These are phyloP conservation scores for Suhomyces kunorum DNA, from an alignment of 1,139 yeast genomes.

Conservation along the genomic window DNA sequence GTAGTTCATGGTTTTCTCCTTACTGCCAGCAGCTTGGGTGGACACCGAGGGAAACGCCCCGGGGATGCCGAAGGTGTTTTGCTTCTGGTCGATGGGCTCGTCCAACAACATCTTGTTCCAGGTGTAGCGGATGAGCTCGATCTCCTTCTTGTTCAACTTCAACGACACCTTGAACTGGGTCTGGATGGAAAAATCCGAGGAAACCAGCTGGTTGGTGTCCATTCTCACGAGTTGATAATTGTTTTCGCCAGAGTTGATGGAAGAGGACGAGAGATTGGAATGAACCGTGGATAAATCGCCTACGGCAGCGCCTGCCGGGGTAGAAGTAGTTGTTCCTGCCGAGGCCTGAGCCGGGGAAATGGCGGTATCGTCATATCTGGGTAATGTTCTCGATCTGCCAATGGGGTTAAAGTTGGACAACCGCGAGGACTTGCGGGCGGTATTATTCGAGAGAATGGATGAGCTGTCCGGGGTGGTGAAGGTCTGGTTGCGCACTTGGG, in stretches of 20 bases:
- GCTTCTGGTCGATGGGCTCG: constrained; percentile 28
- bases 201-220: constrained; percentile 51
- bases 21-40: constrained; percentile 16
- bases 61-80: constrained; percentile 28
- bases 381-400: constrained; percentile 15
- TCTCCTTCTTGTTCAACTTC: constrained; percentile 34
- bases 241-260: constrained; percentile 14
- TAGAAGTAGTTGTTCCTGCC: background rate
- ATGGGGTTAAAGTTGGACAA: constrained; percentile 18
- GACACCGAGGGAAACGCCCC: constrained; percentile 28
- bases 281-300: constrained; percentile 4
- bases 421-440: constrained; percentile 14
- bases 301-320: constrained; percentile 1
- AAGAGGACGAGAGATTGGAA: constrained; percentile 11
- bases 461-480: constrained; percentile 10
- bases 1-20: constrained; percentile 17
- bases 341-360: background rate
- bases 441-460: constrained; percentile 12
- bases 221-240: constrained; percentile 42
- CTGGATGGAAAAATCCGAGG: constrained; percentile 29
- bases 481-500: constrained; percentile 18
- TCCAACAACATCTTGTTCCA: constrained; percentile 49
- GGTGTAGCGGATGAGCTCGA: constrained; percentile 43
- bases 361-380: constrained; percentile 10
- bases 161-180: constrained; percentile 31